phyloP scores from a whole-genome alignment of 805 yeast species.

The Candida tallmaniae region DNA sequence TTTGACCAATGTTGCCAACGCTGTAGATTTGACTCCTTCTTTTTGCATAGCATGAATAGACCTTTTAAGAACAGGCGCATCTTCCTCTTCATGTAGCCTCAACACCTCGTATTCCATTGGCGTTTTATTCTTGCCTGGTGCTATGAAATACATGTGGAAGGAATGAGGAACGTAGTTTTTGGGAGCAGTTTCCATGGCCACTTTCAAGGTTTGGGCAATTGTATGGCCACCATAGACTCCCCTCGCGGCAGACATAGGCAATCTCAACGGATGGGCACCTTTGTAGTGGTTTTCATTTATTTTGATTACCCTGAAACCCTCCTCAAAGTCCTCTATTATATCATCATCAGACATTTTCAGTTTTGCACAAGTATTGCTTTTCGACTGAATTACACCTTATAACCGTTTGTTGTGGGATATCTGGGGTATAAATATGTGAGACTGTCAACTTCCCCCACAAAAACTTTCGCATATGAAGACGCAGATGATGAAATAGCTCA shows the following conservation, averaged over 20 bases:
- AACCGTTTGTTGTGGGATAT: too few species aligned
- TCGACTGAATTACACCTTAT: too few species aligned
- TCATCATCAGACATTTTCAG: too few species aligned
- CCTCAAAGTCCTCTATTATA: constrained; percentile 18
- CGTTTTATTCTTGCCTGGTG: constrained; percentile 44
- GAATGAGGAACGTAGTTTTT: constrained; percentile 47
- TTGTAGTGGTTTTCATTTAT: constrained; percentile 22
- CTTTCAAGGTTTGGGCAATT: constrained; percentile 60
- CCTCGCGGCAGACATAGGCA: constrained; percentile 44
- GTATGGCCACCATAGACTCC: constrained; percentile 72
- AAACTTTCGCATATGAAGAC: too few species aligned
- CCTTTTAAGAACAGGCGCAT: constrained; percentile 44
- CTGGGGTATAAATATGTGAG: too few species aligned
- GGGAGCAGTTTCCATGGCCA: constrained; percentile 48
- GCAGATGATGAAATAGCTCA: too few species aligned
- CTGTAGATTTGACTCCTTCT: constrained; percentile 46
- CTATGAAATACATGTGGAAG: constrained; percentile 57
- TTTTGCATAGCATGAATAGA: constrained; percentile 54
- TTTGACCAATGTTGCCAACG: constrained; percentile 42
- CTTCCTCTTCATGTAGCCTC: constrained; percentile 49
- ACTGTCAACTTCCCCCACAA: too few species aligned
- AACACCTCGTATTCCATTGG: constrained; percentile 53
- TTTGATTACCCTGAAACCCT: constrained; percentile 25
- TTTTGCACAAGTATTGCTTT: too few species aligned
- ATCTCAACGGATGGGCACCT: constrained; percentile 31